phyloP scores from a whole-genome alignment of 164 flowering plant species.

The Vitis labrusca region DNA sequence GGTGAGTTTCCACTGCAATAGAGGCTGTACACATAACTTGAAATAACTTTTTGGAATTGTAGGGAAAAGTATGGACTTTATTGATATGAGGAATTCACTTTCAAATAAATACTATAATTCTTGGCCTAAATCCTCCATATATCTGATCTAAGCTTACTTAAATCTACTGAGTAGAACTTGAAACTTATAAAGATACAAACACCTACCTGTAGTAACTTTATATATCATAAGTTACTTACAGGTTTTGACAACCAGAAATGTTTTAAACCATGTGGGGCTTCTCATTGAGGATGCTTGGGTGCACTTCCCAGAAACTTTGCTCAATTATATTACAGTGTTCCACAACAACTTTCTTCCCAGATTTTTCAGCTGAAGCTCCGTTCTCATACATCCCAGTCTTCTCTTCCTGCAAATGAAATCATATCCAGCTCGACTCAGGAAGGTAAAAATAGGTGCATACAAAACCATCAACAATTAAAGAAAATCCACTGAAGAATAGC shows the following conservation, averaged over 20 bases:
- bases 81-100: no score
- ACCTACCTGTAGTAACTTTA: no score
- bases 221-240: no score
- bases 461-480: neutral
- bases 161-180: no score
- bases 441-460: neutral
- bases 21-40: no score
- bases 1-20: no score
- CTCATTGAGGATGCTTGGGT: conserved; percentile 44
- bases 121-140: no score
- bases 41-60: no score
- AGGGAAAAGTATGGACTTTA: no score
- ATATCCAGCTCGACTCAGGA: neutral
- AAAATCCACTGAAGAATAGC: neutral
- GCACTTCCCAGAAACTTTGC: conserved; percentile 55
- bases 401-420: conserved; percentile 26
- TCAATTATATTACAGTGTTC: conserved; percentile 59
- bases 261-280: conserved; percentile 3
- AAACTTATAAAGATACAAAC: no score
- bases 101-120: no score
- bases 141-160: no score
- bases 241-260: neutral
- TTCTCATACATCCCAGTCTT: conserved; percentile 10
- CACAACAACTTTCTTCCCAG: conserved; percentile 33
- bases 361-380: conserved; percentile 24